These are phyloP conservation scores for Neophaeococcomyces aloes DNA, from an alignment of 2,329 filamentous ascomycete species.

Conservation along the genomic window DNA sequence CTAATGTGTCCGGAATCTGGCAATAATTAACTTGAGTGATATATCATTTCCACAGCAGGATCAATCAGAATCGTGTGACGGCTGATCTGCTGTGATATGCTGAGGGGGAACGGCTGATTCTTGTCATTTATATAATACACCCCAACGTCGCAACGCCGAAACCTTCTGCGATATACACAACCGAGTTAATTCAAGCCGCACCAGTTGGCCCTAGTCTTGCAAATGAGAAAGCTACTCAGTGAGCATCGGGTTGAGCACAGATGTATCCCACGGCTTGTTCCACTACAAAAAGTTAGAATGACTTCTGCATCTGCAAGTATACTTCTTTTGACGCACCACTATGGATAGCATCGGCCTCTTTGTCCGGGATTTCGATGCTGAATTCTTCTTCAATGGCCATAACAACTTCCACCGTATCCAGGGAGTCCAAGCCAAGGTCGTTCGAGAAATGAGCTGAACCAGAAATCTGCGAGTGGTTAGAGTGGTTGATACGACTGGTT, in stretches of 20 bases:
- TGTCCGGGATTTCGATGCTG: slow-evolving; percentile 96
- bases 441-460: slow-evolving; percentile 83
- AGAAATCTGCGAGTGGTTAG: slow-evolving; percentile 54
- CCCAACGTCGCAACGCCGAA: slow-evolving; percentile 5
- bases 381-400: slow-evolving; percentile 99
- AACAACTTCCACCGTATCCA: slow-evolving; percentile 98
- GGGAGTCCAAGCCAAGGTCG: slow-evolving; percentile 90
- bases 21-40: too few relatives aligned
- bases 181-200: slow-evolving; percentile 2
- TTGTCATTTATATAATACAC: slow-evolving; percentile 9
- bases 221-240: slow-evolving; percentile 10
- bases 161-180: slow-evolving; percentile 6
- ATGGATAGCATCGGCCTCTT: slow-evolving; percentile 89
- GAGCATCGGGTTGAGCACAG: slow-evolving; percentile 71
- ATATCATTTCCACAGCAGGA: too few relatives aligned
- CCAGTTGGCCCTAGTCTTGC: neutral
- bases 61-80: too few relatives aligned
- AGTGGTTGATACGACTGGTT: neutral
- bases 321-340: slow-evolving; percentile 55
- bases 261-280: slow-evolving; percentile 95
- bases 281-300: slow-evolving; percentile 45
- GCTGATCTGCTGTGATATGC: neutral
- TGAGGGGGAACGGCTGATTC: slow-evolving; percentile 1
- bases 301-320: neutral
- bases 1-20: too few relatives aligned